Base-by-base conservation (phyloP, 257 asterid species). In the Gentiana straminea region DNA sequence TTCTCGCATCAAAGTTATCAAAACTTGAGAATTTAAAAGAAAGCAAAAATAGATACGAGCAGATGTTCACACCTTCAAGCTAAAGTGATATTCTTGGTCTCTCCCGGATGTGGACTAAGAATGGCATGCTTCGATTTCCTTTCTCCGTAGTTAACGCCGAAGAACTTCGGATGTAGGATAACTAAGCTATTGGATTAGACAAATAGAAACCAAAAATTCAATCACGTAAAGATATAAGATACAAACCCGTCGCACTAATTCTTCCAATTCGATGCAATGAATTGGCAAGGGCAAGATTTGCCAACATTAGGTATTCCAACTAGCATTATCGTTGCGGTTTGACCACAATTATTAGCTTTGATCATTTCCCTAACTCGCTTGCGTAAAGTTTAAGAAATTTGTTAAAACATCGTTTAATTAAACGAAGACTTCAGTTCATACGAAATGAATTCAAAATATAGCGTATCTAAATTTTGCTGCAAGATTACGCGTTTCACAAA, bases 291-390 rank as follows among this genome's bases (percentile, higher is more conserved):
- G 96, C 96, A n/a, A 59, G 98, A 91, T 68, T 91, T 87, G 12
- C 98, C 96, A 37, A 79, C 95, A 64, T 91, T 91, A 63, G 98
- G 95, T 62, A 91, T 81, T 66, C 95, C 96, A 55, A 84, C 83
- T 13, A 91, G 82, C 95, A 87, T 84, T 59, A 84, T 52, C 15
- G 93, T 78, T 55, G 79, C 58, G 9, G 79, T 73, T 54, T 73
- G 75, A 48, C 68, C 58, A 35, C 62, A 33, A 64, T 62, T 70
- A 56, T 65, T 76, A 15, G 44, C 69, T 62, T 59, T 72, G 70
- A 65, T 62, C 64, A 86, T 66, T 64, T 80, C 87, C 74, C 90
- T 72, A 52, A 81, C 91, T 79, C 85, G 89, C 94, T 84, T 77
- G 94, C 59, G 84, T 59, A 75, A 82, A 84, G 69, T 68, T 90